Percentiles rank a stretch among this genome's conserved stretches.
Evolutionary conservation across 768 basidiomycete species (phyloP).

Genomic region (Pleurotus salmoneostramineus): DNA sequence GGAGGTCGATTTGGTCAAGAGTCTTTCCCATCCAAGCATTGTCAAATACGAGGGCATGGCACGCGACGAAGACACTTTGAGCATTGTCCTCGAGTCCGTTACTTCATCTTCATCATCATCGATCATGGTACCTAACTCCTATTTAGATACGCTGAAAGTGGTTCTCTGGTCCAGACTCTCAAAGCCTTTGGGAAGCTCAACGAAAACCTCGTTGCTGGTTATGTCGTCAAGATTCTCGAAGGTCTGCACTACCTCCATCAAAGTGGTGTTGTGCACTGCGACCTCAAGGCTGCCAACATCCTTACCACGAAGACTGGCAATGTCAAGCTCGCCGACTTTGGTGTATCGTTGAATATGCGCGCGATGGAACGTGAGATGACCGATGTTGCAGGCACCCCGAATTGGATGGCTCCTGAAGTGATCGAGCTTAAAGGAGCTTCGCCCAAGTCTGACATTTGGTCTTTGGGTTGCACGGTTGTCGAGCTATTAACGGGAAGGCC

Average conservation of each 20-base stretch:
- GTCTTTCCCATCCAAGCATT: conserved; percentile 89
- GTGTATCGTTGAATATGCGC: conserved; percentile 92
- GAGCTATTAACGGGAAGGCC: conserved; percentile 91
- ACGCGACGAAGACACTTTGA: conserved; percentile 82
- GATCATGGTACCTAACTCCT: conserved; percentile 8
- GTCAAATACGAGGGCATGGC: conserved; percentile 98
- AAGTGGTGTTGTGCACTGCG: conserved; percentile 92
- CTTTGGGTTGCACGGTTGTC: conserved; percentile 89
- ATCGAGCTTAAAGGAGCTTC: conserved; percentile 93
- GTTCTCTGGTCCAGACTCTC: conserved; percentile 88
- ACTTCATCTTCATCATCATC: conserved; percentile 10
- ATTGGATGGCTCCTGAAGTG: conserved; percentile 99
- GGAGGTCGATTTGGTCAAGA: conserved; percentile 91
- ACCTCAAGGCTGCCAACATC: conserved; percentile 98
- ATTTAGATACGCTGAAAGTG: conserved; percentile 90
- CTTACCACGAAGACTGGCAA: conserved; percentile 98
- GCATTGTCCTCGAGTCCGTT: conserved; percentile 91
- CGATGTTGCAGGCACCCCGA: conserved; percentile 91
- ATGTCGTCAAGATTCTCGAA: conserved; percentile 95
- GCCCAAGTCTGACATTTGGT: conserved; percentile 95
- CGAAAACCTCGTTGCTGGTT: conserved; percentile 86
- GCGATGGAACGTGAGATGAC: conserved; percentile 85
- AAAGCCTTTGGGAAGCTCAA: conserved; percentile 93
- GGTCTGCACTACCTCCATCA: conserved; percentile 91
- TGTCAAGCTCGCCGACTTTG: conserved; percentile 96